A percentile compares a stretch with the other conserved stretches of the same genome.
Conservation (phyloP, 1,139 yeast species). For the Zygosaccharomyces pseudobailii region DNA sequence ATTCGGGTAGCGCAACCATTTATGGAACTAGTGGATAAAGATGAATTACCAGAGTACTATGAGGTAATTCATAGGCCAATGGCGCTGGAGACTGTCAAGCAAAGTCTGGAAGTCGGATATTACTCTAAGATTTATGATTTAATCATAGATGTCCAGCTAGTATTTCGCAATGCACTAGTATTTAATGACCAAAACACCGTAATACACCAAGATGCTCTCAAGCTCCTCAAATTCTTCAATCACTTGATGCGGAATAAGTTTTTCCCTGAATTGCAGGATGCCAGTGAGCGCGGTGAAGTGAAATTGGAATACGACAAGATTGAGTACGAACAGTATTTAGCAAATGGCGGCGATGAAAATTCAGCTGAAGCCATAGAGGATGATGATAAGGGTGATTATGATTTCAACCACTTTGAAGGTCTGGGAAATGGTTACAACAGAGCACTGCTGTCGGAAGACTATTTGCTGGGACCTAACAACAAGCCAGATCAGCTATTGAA, state of each 20-base stretch:
- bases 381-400: constrained; percentile 25
- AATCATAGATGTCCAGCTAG: constrained; percentile 44
- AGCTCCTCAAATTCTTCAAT: constrained; percentile 35
- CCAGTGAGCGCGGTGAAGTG: constrained; percentile 32
- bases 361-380: constrained; percentile 11
- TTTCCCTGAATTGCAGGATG: constrained; percentile 29
- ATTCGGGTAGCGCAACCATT: constrained; percentile 50
- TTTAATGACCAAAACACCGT: constrained; percentile 54
- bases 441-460: constrained; percentile 29
- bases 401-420: constrained; percentile 32
- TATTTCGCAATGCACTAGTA: constrained; percentile 54
- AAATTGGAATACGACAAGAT: constrained; percentile 28
- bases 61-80: constrained; percentile 53
- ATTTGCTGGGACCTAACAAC: constrained; percentile 25
- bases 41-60: constrained; percentile 55
- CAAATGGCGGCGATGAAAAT: constrained; percentile 20
- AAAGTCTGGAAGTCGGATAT: constrained; percentile 41
- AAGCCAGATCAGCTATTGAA: constrained; percentile 9
- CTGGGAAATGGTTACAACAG: constrained; percentile 34
- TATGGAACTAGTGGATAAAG: constrained; percentile 50
- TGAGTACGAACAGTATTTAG: constrained; percentile 28
- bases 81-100: constrained; percentile 46
- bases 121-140: constrained; percentile 47
- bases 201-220: constrained; percentile 52
- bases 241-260: constrained; percentile 24